Base-by-base conservation (phyloP, 2,329 filamentous ascomycete species). In the Thermochaetoides dissita region DNA sequence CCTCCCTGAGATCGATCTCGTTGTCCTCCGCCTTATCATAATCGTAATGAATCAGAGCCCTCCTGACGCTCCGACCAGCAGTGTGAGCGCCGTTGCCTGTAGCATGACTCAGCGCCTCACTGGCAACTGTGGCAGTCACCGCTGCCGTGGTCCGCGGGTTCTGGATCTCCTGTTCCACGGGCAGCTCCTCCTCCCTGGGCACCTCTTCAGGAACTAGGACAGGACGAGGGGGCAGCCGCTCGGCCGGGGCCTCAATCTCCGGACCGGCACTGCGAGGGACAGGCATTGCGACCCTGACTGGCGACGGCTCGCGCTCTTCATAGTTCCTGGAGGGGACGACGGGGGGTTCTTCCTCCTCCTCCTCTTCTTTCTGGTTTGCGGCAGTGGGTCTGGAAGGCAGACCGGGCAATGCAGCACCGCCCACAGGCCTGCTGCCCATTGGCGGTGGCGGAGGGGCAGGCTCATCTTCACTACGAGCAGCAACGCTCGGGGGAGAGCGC, bases 11-110 rank as follows among this genome's bases (percentile, higher is more conserved):
- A 51, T 94, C 87, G 44, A 98, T 76, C 64, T 98, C 91, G 56
- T 98, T 98, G 51, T 94, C 88, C 61, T 98, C 91, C 1, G 87
- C 87, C 65, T 93, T 95, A 55, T 95, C 89, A 57, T 98, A 98
- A 59, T 98, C 91, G 59, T 91, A 98, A 55, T 91, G 80, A 32
- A 91, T 76, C 44, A 93, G 56, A 1, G 91, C 91, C 38, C 78
- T 77, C 57, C 80, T 74, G 41, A 82, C 82, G 32, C 57, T 55
- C 28, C 63, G 50, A n/a, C 52, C 55, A 31, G 58, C 53, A 28
- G 58, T 33, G 2, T 12, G n/a, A 8, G 7, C 34, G n/a, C 9
- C 34, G 44, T 7, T 34, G n/a, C 39, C 30, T 8, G n/a, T 28
- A n/a, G 36, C 56, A 10, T 59, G 55, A 10, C 55, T 51, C n/a